Evolutionary conservation across 2,329 filamentous ascomycete genomes (phyloP), one percentile per base, ranked within the genome.

Genomic region (Nemania diffusa): DNA sequence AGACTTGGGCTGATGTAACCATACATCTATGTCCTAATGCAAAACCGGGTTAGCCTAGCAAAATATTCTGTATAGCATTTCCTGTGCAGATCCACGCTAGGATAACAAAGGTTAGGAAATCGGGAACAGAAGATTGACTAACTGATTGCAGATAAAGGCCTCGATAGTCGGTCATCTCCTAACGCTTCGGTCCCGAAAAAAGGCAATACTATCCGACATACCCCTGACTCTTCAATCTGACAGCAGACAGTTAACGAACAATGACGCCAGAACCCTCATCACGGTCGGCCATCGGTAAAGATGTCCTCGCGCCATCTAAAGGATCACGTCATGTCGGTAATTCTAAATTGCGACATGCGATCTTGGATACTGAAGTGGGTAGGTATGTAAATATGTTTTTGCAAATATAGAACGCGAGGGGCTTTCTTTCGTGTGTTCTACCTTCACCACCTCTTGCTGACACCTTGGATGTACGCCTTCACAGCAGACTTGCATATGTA

Each of bases 121-220:
- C 22, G 22, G 2, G 9, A 24, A 24, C 20, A 13, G n/a, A 46
- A 48, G n/a, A 20, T 32, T 32, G 20, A 51, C 57, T 20, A 56
- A 57, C 50, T 32, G 20, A 24, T 51, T 42, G n/a, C 20, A 32
- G 37, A 53, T 6, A 24, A 24, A 17, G 8, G 40, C 22, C 22
- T 51, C 17, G 8, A 15, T 2, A 34, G 1, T 58, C 64, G 67
- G 67, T 51, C 48, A 44, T 57, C 44, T 40, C n/a, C 8, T 11
- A 48, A 5, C 15, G 8, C 9, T 46, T 69, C 67, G 67, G 67
- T 69, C 64, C 67, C 67, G 67, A 69, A 50, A 5, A 11, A 42
- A 20, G 22, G 42, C 29, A 27, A 17, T 53, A 13, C 5, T 57
- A 13, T 22, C 67, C 60, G 59, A 63, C 15, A 15, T 3, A 40